Conservation (phyloP, 2,329 filamentous ascomycete genomes). For the Monosporascus ibericus region DNA sequence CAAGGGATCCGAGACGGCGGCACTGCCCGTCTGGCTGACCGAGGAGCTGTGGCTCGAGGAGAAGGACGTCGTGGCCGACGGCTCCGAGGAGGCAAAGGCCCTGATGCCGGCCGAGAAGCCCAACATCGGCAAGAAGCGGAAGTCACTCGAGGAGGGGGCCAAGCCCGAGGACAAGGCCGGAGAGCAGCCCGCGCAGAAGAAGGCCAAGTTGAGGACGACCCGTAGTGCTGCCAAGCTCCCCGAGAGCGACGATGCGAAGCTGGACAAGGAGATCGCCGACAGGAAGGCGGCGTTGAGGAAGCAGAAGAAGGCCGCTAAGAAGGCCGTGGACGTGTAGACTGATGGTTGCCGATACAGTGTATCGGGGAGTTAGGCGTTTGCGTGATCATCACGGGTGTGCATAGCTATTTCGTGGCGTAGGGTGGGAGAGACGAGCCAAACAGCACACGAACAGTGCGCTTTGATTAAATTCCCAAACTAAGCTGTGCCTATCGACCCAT, state of each 20-base stretch:
- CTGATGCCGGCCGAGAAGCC: conserved; percentile 39
- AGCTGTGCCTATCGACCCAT: neutral
- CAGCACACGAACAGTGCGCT: neutral
- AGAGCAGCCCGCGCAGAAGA: conserved; percentile 25
- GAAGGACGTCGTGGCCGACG: conserved; percentile 61
- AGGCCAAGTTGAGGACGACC: conserved; percentile 22
- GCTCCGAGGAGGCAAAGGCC: conserved; percentile 41
- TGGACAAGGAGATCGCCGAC: conserved; percentile 55
- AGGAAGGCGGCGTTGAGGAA: conserved; percentile 52
- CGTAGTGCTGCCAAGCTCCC: conserved; percentile 19
- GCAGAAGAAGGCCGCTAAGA: conserved; percentile 52
- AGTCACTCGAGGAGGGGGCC: conserved; percentile 35
- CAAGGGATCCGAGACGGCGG: conserved; percentile 83
- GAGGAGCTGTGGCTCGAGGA: conserved; percentile 85
- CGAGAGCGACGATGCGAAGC: conserved; percentile 44
- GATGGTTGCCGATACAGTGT: conserved; percentile 8
- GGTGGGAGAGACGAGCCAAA: conserved; percentile 4
- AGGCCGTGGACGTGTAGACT: conserved; percentile 39
- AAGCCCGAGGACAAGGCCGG: conserved; percentile 30
- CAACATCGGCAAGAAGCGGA: conserved; percentile 61
- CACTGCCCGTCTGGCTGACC: conserved; percentile 90
- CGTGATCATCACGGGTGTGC: conserved; percentile 7
- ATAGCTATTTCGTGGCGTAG: conserved; percentile 10
- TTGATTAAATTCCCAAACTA: conserved; percentile 3
- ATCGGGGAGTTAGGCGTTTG: conserved; percentile 11